These are phyloP conservation scores for Picochlorum sp. DNA, from an alignment of 139 green algal species.

Conservation along the genomic window DNA sequence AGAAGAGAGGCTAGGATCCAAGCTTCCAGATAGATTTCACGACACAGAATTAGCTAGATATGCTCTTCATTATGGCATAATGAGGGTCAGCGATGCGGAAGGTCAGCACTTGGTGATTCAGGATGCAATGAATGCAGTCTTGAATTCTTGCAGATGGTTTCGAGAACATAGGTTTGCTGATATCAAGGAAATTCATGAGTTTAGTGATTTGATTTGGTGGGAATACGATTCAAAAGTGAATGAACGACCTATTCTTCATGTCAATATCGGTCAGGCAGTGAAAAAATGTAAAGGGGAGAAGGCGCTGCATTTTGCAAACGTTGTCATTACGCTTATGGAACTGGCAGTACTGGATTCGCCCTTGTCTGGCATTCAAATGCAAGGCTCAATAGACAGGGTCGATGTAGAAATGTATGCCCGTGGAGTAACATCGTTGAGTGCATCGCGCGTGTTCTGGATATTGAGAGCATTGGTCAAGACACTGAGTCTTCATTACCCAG, in stretches of 20 bases:
- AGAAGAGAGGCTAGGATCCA: slow-evolving; percentile 1
- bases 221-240: not conserved
- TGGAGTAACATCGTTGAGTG: slow-evolving; percentile 1
- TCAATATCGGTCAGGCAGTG: slow-evolving; percentile 12
- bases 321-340: slow-evolving; percentile 11
- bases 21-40: slow-evolving; percentile 1
- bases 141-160: slow-evolving; percentile 8
- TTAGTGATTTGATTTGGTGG: slow-evolving; percentile 16
- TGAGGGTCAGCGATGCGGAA: not conserved
- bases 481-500: slow-evolving; percentile 32
- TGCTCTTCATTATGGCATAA: slow-evolving; percentile 9
- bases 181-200: not conserved
- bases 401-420: slow-evolving; percentile 17
- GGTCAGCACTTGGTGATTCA: not conserved
- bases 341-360: not conserved
- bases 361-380: not conserved
- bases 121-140: not conserved
- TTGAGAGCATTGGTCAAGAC: slow-evolving; percentile 19
- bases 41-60: slow-evolving; percentile 23
- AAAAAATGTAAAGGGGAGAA: slow-evolving; percentile 3
- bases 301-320: slow-evolving; percentile 11
- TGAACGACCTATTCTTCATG: slow-evolving; percentile 9
- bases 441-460: slow-evolving; percentile 5
- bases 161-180: slow-evolving; percentile 1
- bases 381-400: not conserved